These are phyloP conservation scores for Erythrobasidium hasegawianum DNA, from an alignment of 1,284 basidiomycete species.

Conservation along the genomic window DNA sequence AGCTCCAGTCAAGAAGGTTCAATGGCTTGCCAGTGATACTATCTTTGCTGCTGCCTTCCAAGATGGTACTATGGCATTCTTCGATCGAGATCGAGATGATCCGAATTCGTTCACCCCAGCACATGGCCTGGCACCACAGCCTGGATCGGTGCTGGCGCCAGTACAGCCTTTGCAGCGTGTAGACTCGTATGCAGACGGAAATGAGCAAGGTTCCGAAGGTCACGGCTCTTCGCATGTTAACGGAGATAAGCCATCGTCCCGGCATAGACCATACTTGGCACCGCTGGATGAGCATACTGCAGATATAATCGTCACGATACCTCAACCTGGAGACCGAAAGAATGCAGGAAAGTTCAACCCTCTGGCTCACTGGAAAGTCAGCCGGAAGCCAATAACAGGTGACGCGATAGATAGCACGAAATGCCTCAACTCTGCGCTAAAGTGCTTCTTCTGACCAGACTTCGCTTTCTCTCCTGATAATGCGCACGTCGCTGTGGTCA, in stretches of 20 bases:
- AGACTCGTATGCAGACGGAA: slow-evolving; percentile 4
- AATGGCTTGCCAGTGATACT: slow-evolving; percentile 28
- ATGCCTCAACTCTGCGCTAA: neutral
- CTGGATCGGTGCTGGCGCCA: neutral
- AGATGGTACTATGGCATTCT: slow-evolving; percentile 80
- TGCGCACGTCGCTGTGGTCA: slow-evolving; percentile 27
- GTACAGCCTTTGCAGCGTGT: neutral
- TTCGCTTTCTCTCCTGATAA: slow-evolving; percentile 23
- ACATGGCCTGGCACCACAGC: slow-evolving; percentile 5
- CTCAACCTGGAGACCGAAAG: slow-evolving; percentile 58
- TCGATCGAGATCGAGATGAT: slow-evolving; percentile 85
- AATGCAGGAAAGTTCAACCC: slow-evolving; percentile 69
- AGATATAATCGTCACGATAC: slow-evolving; percentile 71
- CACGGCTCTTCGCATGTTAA: slow-evolving; percentile 43
- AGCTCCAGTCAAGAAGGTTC: slow-evolving; percentile 23
- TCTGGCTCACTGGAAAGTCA: slow-evolving; percentile 62
- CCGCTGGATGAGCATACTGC: slow-evolving; percentile 51
- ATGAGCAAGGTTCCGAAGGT: slow-evolving; percentile 13
- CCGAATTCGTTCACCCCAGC: slow-evolving; percentile 9
- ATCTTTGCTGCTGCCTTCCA: slow-evolving; percentile 85
- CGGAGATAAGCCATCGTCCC: slow-evolving; percentile 60
- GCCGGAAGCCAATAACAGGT: slow-evolving; percentile 67
- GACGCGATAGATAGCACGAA: slow-evolving; percentile 36
- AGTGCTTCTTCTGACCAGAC: slow-evolving; percentile 2
- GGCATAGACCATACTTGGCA: slow-evolving; percentile 16